Evolutionary conservation across 352 stramenopile genomes (phyloP).

Genomic region (Aphanomyces cochlioides): DNA sequence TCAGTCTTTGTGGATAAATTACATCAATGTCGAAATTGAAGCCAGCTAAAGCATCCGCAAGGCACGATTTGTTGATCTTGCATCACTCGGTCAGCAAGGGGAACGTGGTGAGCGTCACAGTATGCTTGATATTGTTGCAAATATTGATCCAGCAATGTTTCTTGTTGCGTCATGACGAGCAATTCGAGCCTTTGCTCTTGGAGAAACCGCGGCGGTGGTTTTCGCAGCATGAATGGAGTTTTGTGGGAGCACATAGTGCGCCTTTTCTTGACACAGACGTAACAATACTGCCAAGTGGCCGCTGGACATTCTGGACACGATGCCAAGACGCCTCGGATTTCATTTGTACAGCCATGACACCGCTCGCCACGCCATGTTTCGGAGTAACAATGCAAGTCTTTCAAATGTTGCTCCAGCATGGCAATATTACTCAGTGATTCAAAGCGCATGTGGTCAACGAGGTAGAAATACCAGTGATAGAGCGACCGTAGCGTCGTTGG

Average conservation of each 20-base stretch:
- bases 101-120: background rate
- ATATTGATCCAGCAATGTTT: background rate
- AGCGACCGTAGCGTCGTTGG: background rate
- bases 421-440: slow-evolving; percentile 2
- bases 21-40: background rate
- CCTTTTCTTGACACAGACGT: background rate
- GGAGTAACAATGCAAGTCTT: background rate
- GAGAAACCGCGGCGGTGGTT: background rate
- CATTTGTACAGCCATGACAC: background rate
- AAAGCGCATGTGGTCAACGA: background rate
- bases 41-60: background rate
- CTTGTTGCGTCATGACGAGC: slow-evolving; percentile 1
- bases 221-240: background rate
- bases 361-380: slow-evolving; percentile 11
- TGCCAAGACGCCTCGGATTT: background rate
- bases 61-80: background rate
- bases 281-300: slow-evolving; percentile 2
- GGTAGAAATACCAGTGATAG: slow-evolving; percentile 10
- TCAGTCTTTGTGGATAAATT: no score
- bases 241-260: background rate
- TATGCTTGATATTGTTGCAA: slow-evolving; percentile 10
- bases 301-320: background rate
- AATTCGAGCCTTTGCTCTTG: slow-evolving; percentile 7
- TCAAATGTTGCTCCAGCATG: background rate
- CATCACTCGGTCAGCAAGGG: background rate